These are phyloP conservation scores for Aspergillus coremiiformis DNA, from an alignment of 495 filamentous ascomycete species.

Conservation along the genomic window DNA sequence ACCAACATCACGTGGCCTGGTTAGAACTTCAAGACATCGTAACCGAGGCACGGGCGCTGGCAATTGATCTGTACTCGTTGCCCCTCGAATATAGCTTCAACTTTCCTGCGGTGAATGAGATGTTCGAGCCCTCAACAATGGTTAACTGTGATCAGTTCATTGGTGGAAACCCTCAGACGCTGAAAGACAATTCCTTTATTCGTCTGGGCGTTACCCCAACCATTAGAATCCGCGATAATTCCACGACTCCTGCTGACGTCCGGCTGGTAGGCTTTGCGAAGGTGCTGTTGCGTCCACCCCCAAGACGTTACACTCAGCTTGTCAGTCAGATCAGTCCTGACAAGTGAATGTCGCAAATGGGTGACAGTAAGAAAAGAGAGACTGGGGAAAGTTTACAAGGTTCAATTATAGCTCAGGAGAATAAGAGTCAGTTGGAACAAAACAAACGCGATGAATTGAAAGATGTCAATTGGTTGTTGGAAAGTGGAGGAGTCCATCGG, in stretches of 20 bases:
- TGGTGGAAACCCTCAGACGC: slow-evolving; percentile 1
- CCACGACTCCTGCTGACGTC: slow-evolving; percentile 1
- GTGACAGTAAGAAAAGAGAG: no score
- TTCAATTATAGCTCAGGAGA: no score
- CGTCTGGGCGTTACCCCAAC: slow-evolving; percentile 12
- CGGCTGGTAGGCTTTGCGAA: slow-evolving; percentile 7
- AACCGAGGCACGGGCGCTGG: slow-evolving; percentile 20
- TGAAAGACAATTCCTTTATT: slow-evolving; percentile 9
- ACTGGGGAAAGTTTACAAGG: no score
- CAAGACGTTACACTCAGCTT: background rate
- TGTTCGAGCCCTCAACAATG: slow-evolving; percentile 25
- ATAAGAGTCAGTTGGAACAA: no score
- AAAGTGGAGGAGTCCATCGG: no score
- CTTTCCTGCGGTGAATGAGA: slow-evolving; percentile 19
- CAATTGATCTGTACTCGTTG: slow-evolving; percentile 15
- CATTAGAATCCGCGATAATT: slow-evolving; percentile 9
- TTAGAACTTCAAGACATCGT: slow-evolving; percentile 14
- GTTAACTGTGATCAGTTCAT: slow-evolving; percentile 16
- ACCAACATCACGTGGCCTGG: slow-evolving; percentile 10
- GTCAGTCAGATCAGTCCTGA: background rate
- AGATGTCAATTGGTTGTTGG: no score
- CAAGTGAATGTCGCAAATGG: no score
- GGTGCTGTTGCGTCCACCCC: slow-evolving; percentile 13
- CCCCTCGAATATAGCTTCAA: slow-evolving; percentile 18
- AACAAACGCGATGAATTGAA: no score